Percentiles rank a stretch among this genome's conserved stretches.
phyloP scores from a whole-genome alignment of 306 rosid species.

The Malus sieversii region DNA sequence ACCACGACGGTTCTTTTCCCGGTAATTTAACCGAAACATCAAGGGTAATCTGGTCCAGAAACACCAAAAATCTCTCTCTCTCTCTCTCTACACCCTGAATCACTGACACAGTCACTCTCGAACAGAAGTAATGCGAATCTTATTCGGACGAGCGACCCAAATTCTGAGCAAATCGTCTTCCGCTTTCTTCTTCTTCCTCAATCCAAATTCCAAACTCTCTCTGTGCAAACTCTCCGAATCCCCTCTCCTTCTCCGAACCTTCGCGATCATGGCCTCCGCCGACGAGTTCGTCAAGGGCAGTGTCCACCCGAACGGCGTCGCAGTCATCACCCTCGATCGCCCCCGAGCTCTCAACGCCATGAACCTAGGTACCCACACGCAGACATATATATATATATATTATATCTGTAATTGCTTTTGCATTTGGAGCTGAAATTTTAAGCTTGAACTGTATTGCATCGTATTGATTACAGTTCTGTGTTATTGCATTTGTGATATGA shows the following conservation, averaged over 20 bases:
- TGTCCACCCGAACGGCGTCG: conserved; percentile 80
- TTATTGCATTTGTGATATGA: neutral
- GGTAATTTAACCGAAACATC: neutral
- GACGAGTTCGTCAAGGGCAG: conserved; percentile 73
- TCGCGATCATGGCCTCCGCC: conserved; percentile 58
- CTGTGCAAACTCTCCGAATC: conserved; percentile 19
- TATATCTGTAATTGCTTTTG: neutral
- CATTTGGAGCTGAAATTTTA: neutral
- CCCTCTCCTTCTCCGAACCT: conserved; percentile 30
- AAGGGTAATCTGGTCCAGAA: neutral
- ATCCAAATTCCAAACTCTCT: neutral
- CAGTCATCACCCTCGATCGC: conserved; percentile 90
- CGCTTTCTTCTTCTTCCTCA: neutral
- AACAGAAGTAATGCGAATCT: conserved; percentile 34
- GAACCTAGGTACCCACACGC: conserved; percentile 50
- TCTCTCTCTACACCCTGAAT: neutral
- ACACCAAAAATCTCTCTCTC: neutral
- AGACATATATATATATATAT: too few species aligned
- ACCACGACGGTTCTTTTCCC: neutral
- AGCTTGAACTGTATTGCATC: neutral
- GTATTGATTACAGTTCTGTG: neutral
- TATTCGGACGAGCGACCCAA: conserved; percentile 38
- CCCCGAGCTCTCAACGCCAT: conserved; percentile 98
- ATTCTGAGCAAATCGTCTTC: conserved; percentile 21
- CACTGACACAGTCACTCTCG: neutral